phyloP scores from a whole-genome alignment of 768 basidiomycete genomes.

The Psilocybe cyanescens region DNA sequence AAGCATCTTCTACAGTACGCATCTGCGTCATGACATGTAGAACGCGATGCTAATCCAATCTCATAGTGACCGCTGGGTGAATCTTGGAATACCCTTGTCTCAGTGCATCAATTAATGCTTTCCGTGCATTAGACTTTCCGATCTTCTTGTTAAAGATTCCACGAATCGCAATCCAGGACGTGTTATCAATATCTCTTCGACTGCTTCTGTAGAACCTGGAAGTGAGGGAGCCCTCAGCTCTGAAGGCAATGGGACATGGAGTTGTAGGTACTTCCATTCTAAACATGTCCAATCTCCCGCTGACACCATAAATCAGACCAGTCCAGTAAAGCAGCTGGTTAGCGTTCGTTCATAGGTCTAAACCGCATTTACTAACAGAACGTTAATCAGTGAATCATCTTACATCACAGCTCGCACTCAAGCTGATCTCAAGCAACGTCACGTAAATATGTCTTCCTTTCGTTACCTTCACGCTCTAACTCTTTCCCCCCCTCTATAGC shows the following conservation, averaged over 20 bases:
- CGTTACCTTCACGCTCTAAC: neutral
- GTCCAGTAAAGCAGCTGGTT: conserved; percentile 82
- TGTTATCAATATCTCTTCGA: conserved; percentile 85
- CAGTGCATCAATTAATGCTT: neutral
- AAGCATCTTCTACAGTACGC: conserved; percentile 78
- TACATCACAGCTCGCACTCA: conserved; percentile 70
- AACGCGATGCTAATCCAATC: no score
- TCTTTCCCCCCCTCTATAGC: conserved; percentile 33
- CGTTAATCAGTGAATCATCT: conserved; percentile 67
- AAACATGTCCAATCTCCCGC: neutral
- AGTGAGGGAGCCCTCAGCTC: conserved; percentile 55
- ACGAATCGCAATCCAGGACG: conserved; percentile 67
- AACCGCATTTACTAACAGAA: neutral
- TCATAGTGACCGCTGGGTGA: conserved; percentile 54
- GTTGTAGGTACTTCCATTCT: conserved; percentile 56
- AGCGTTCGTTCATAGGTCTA: conserved; percentile 5
- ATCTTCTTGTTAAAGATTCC: conserved; percentile 67
- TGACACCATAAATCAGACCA: conserved; percentile 51
- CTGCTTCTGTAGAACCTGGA: conserved; percentile 55
- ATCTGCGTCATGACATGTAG: conserved; percentile 5
- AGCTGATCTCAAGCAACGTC: conserved; percentile 60
- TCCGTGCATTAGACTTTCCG: conserved; percentile 45
- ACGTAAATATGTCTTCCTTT: conserved; percentile 51
- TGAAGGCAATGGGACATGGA: conserved; percentile 71
- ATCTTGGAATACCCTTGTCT: conserved; percentile 5